Conservation (phyloP, 768 basidiomycete species). For the Agrocybe praecox region DNA sequence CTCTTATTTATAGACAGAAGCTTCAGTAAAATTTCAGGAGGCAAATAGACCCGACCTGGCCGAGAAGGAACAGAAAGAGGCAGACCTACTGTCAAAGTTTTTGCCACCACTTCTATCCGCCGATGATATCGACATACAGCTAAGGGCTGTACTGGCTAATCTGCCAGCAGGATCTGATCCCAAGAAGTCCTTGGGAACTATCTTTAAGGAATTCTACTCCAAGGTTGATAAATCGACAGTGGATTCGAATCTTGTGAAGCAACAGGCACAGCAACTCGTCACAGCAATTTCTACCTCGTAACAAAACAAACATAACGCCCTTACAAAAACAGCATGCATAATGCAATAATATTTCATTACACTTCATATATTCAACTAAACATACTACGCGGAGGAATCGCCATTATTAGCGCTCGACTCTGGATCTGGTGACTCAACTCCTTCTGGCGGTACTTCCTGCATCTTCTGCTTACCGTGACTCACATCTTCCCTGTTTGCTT, state of each 20-base stretch:
- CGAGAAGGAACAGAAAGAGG: conserved; percentile 61
- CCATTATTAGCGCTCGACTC: neutral
- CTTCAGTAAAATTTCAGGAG: conserved; percentile 54
- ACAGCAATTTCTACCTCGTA: neutral
- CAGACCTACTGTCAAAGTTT: conserved; percentile 52
- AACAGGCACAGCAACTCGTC: conserved; percentile 41
- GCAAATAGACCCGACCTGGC: conserved; percentile 70
- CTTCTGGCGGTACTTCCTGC: conserved; percentile 9
- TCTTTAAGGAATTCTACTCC: conserved; percentile 68
- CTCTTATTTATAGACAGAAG: conserved; percentile 48
- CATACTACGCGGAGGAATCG: neutral
- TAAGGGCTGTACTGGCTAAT: conserved; percentile 42
- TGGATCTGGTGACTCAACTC: neutral
- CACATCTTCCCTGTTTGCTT: neutral
- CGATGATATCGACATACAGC: conserved; percentile 53
- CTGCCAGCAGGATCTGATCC: conserved; percentile 26
- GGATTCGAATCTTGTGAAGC: conserved; percentile 57
- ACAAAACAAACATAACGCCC: neutral
- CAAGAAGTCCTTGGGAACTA: conserved; percentile 43
- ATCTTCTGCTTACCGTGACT: conserved; percentile 17
- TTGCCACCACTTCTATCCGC: conserved; percentile 64
- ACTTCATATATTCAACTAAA: neutral
- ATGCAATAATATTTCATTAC: too few relatives aligned
- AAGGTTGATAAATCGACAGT: conserved; percentile 62
- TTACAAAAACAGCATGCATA: too few relatives aligned